phyloP scores from a whole-genome alignment of 805 yeast species.

The Schizosaccharomyces cryophilus region DNA sequence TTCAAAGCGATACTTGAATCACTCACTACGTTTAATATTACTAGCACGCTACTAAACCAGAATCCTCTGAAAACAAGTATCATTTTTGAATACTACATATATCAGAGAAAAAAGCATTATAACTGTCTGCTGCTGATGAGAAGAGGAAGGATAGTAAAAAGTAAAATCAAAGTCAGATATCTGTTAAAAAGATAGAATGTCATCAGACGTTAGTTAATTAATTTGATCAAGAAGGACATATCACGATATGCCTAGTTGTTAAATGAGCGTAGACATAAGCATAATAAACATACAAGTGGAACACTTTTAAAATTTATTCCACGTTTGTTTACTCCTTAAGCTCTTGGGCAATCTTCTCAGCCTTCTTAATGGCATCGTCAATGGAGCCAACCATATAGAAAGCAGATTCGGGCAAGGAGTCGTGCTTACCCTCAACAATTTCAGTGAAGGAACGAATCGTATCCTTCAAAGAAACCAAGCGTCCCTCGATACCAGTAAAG shows the following conservation, averaged over 20 bases:
- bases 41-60: not conserved
- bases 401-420: slow-evolving; percentile 95
- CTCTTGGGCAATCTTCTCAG: slow-evolving; percentile 46
- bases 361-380: slow-evolving; percentile 95
- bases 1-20: no score
- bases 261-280: no score
- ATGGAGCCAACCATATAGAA: slow-evolving; percentile 99
- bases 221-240: not conserved
- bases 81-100: not conserved
- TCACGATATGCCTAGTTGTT: no score
- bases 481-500: slow-evolving; percentile 98
- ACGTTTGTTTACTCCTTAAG: not conserved
- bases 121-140: not conserved
- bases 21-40: not conserved
- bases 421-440: slow-evolving; percentile 95
- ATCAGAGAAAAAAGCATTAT: not conserved
- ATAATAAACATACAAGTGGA: not conserved
- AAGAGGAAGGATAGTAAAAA: not conserved
- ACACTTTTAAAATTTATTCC: not conserved
- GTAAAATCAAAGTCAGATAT: not conserved
- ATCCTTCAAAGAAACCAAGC: slow-evolving; percentile 87
- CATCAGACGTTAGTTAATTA: not conserved
- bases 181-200: not conserved
- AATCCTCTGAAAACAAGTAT: not conserved
- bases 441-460: slow-evolving; percentile 87